Percentiles rank a stretch among this genome's conserved stretches.
Conservation (phyloP, 306 rosid genomes). For the Quercus rubra region DNA sequence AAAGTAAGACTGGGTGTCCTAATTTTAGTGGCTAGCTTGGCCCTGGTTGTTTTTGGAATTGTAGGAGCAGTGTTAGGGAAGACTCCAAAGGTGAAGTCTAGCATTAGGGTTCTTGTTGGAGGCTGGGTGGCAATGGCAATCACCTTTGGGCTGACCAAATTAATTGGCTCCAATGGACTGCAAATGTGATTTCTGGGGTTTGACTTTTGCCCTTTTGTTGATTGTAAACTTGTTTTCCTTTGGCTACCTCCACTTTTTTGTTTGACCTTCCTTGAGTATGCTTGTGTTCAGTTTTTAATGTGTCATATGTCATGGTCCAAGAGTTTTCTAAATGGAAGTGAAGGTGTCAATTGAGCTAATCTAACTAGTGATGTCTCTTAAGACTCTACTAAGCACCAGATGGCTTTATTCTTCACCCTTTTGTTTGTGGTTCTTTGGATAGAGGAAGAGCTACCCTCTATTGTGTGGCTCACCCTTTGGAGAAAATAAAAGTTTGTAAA, state of each 20-base stretch:
- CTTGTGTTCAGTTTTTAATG: neutral
- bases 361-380: neutral
- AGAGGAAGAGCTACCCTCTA: neutral
- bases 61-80: conserved; percentile 40
- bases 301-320: too few relatives aligned
- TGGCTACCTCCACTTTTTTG: neutral
- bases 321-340: too few relatives aligned
- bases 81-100: conserved; percentile 21
- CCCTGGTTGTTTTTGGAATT: conserved; percentile 37
- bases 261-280: neutral
- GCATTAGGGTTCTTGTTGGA: conserved; percentile 42
- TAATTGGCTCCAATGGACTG: neutral
- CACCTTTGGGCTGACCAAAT: conserved; percentile 37
- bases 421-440: neutral
- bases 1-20: conserved; percentile 25
- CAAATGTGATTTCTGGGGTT: neutral
- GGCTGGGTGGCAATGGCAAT: conserved; percentile 55
- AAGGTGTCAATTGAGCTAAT: neutral
- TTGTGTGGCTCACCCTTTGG: too few relatives aligned
- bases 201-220: neutral
- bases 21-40: conserved; percentile 33
- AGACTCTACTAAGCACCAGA: neutral
- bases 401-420: neutral
- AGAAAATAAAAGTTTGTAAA: too few relatives aligned
- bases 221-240: neutral